Base-by-base conservation (phyloP, 768 basidiomycete genomes). In the Russula ochroleuca region DNA sequence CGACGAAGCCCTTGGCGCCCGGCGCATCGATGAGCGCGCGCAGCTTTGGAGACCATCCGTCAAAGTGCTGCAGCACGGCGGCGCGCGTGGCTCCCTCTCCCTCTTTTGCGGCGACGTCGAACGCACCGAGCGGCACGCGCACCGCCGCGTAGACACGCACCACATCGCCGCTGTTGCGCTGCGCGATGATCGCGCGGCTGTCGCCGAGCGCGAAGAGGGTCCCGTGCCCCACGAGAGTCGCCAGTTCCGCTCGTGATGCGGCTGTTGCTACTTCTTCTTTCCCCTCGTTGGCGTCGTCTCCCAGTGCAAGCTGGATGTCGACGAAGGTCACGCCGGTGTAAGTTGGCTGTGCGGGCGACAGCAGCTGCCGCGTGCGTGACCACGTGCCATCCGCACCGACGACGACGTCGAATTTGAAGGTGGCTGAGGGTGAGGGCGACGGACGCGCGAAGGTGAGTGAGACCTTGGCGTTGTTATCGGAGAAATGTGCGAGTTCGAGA, bases 301-400 rank as follows among this genome's bases (percentile, higher is more conserved):
- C 58, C 28, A 73, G 56, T 2, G 65, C 49, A 13, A 77, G 72
- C 59, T 74, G 56, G 33, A 60, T 43, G 13, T 58, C 57, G 31
- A 65, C 68, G 51, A 61, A 64, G 7, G 62, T 55, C 45, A 73
- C 67, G 9, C 76, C 78, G 14, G 72, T 70, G 67, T 77, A 79
- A 38, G 66, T 53, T 6, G 78, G 76, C 38, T 59, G 59, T 13
- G 70, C 68, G 23, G 71, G 52, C 28, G 73, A 72, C 31, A 79
- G 59, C 51, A 77, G 66, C 5, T 70, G 66, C 15, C 79, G 76
- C 9, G 76, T 70, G 60, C 71, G 72, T 17, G 76, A 78, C 74
- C 77, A 77, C 4, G 78, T 72, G 8, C 80, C 78, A 52, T 78
- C 77, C n/a, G 77, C 76, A 11, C 77, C 77, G 48, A 78, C 65